Conservation (phyloP, 2,329 filamentous ascomycete genomes). For the Cercospora janseana region DNA sequence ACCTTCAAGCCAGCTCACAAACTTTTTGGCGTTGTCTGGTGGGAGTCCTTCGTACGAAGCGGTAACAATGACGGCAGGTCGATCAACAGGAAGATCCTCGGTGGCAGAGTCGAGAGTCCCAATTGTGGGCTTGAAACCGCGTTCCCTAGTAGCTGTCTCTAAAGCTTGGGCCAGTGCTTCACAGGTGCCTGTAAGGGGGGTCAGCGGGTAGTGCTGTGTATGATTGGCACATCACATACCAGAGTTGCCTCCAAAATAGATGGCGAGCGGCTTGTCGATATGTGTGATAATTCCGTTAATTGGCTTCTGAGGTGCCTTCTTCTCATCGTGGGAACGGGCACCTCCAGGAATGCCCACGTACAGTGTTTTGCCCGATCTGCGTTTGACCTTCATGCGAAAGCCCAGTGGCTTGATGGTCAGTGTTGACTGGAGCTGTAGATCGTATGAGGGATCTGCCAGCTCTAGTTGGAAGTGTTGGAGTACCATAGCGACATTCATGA, state of each 20-base stretch:
- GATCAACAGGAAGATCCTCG: constrained; percentile 36
- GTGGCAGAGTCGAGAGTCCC: constrained; percentile 37
- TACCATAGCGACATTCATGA: constrained; percentile 46
- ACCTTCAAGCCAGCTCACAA: constrained; percentile 41
- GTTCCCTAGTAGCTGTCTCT: constrained; percentile 37
- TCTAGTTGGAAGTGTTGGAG: constrained; percentile 48
- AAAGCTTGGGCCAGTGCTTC: constrained; percentile 43
- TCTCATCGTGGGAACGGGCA: constrained; percentile 2
- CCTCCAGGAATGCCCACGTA: constrained; percentile 15
- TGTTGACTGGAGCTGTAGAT: constrained; percentile 45
- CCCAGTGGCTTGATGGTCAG: constrained; percentile 48
- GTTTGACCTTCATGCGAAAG: constrained; percentile 39
- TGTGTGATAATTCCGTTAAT: not conserved
- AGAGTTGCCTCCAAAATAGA: constrained; percentile 15
- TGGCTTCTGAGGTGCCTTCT: not conserved
- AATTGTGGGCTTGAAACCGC: constrained; percentile 40
- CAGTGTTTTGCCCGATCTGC: constrained; percentile 5
- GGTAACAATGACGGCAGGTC: constrained; percentile 42
- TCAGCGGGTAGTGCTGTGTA: too few species aligned
- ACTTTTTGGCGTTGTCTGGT: constrained; percentile 45
- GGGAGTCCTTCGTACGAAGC: constrained; percentile 46
- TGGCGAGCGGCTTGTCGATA: constrained; percentile 8
- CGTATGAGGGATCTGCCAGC: constrained; percentile 45
- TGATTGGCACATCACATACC: not conserved
- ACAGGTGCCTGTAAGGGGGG: constrained; percentile 34